Base-by-base conservation (phyloP, 1,139 yeast genomes). In the Petasospora fabianii region DNA sequence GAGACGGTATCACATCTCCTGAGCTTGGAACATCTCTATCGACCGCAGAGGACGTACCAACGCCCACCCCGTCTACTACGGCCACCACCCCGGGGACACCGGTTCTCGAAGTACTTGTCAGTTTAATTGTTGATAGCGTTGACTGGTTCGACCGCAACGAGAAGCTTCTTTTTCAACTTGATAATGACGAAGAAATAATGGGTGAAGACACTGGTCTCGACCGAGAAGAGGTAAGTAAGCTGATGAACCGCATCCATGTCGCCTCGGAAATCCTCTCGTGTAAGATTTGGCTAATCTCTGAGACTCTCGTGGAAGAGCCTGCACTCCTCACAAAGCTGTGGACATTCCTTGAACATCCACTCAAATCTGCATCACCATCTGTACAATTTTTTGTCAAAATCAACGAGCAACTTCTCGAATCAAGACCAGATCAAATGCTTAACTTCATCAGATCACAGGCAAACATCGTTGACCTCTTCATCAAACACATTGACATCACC, bases 271-370 rank as follows among this genome's bases (percentile, higher is more conserved):
- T 92, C 20, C 71, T 92, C 34, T 77, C 94, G 31, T 84, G 94
- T n/a, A 97, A 92, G 58, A 94, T 88, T 16, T 92, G 97, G 97
- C 78, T 95, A 9, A 71, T 92, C 24, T 85, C 95, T 6, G 97
- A 94, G 56, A 80, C 96, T 0, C 78, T 92, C 32, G 85, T 92
- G 75, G 95, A 86, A 55, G 77, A 82, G 41, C 70, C 77, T 2
- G 63, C 65, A 4, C 73, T 84, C 43, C 62, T 94, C 44, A 74
- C 77, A 44, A 78, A 75, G 53, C 68, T 94, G 38, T 92, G 98
- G 98, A 65, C 76, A n/a, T 71, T 90, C 29, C 69, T 92, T 39
- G 58, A 73, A 73, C 15, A 27, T 12, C 36, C 48, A 4, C 42
- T 84, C 85, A 34, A 77, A 24, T 39, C 46, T 13, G 49, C 65